Evolutionary conservation across 192 early-diverging fungal genomes (phyloP).

Genomic region (Coemansia sp.): DNA sequence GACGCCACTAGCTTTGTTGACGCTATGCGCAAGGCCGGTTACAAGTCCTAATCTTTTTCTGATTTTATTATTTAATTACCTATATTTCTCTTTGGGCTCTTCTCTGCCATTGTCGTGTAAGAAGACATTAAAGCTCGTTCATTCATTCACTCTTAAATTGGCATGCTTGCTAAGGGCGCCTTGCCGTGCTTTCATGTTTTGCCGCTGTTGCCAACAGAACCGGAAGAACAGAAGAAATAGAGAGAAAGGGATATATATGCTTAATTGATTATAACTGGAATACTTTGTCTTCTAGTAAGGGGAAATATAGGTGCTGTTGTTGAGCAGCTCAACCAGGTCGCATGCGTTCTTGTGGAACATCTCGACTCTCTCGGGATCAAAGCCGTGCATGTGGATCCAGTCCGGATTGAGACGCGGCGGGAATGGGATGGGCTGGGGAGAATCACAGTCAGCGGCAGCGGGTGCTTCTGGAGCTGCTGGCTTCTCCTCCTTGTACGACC

Average conservation of each 20-base stretch:
- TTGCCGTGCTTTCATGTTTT: too few species aligned
- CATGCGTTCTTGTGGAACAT: conserved; percentile 42
- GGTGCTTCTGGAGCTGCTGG: background rate
- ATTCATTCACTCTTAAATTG: background rate
- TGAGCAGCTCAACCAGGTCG: conserved; percentile 47
- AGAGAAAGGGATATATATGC: background rate
- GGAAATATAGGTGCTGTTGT: conserved; percentile 54
- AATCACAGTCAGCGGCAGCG: conserved; percentile 9
- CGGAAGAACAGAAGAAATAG: background rate
- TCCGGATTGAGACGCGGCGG: conserved; percentile 44
- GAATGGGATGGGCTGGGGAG: conserved; percentile 34
- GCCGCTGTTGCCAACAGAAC: too few species aligned
- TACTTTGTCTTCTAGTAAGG: conserved; percentile 39
- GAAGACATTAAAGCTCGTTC: background rate
- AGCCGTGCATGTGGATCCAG: conserved; percentile 52
- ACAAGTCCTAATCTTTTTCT: conserved; percentile 30
- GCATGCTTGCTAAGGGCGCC: too few species aligned
- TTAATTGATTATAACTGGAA: background rate
- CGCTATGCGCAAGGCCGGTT: conserved; percentile 47
- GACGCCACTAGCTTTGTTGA: conserved; percentile 41
- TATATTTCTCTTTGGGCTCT: background rate
- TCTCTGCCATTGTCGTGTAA: too few species aligned
- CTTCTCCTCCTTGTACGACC: conserved; percentile 26
- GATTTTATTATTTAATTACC: background rate
- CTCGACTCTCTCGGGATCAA: conserved; percentile 39